Evolutionary conservation across 2,329 filamentous ascomycete genomes (phyloP).

Genomic region (Calonectria crousiana): DNA sequence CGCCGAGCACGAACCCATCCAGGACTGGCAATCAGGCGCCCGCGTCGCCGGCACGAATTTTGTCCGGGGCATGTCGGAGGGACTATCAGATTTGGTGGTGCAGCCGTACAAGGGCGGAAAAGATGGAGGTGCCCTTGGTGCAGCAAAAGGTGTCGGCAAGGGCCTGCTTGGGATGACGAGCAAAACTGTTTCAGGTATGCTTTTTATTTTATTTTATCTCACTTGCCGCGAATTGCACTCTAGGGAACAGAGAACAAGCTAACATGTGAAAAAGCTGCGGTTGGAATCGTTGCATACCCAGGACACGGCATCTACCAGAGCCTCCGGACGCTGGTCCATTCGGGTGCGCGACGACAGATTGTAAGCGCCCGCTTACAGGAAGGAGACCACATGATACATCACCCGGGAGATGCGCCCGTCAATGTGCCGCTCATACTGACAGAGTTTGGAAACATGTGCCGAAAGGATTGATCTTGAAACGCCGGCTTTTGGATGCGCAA

Average conservation of each 20-base stretch:
- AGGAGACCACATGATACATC: slow-evolving; percentile 4
- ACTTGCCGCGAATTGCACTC: no score
- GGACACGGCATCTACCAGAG: slow-evolving; percentile 36
- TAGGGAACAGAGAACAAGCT: not conserved
- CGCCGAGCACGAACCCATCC: slow-evolving; percentile 26
- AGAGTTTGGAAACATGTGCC: slow-evolving; percentile 24
- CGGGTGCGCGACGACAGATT: slow-evolving; percentile 17
- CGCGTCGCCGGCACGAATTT: slow-evolving; percentile 28
- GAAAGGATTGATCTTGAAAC: slow-evolving; percentile 11
- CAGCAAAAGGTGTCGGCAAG: slow-evolving; percentile 25
- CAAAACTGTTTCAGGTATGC: slow-evolving; percentile 30
- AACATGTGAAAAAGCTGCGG: slow-evolving; percentile 16
- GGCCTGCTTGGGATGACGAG: slow-evolving; percentile 29
- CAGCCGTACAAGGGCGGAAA: slow-evolving; percentile 27
- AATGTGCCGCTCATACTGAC: slow-evolving; percentile 17
- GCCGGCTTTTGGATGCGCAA: not conserved
- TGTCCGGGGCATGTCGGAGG: slow-evolving; percentile 26
- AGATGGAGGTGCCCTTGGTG: slow-evolving; percentile 25
- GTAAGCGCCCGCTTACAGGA: slow-evolving; percentile 30
- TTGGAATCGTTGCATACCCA: slow-evolving; percentile 32
- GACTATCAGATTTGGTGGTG: slow-evolving; percentile 24
- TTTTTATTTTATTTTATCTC: not conserved
- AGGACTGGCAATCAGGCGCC: slow-evolving; percentile 28
- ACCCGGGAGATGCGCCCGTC: not conserved
- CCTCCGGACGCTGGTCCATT: slow-evolving; percentile 25